Evolutionary conservation across 108 stramenopile genomes (phyloP).

Genomic region (Skeletonema grethae): DNA sequence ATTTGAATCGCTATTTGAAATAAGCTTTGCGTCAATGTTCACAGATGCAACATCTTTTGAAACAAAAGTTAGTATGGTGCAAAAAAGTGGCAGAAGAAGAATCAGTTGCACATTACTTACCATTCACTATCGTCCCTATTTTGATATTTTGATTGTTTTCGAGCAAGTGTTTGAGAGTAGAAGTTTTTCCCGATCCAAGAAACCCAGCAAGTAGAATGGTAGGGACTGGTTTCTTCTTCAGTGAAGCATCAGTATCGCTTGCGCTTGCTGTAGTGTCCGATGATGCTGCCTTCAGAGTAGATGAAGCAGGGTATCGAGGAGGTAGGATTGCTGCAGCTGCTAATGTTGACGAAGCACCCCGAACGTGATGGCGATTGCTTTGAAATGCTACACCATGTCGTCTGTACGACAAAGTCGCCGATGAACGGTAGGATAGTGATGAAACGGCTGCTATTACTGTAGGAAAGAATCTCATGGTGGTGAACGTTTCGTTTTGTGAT

Average conservation of each 20-base stretch:
- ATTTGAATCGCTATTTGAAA: conserved; percentile 37
- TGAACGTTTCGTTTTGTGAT: too few relatives aligned
- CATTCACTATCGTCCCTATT: conserved; percentile 96
- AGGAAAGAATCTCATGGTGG: conserved; percentile 5
- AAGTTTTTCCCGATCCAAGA: conserved; percentile 94
- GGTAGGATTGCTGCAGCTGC: not conserved
- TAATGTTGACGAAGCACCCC: not conserved
- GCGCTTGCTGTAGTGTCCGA: not conserved
- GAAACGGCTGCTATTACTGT: conserved; percentile 3
- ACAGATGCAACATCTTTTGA: conserved; percentile 93
- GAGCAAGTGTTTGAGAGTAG: conserved; percentile 86
- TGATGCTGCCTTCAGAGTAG: not conserved
- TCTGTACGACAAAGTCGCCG: not conserved
- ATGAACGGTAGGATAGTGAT: not conserved
- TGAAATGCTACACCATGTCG: not conserved
- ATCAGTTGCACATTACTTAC: not conserved
- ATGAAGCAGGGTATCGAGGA: not conserved
- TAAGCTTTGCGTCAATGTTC: conserved; percentile 97
- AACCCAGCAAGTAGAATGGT: conserved; percentile 94
- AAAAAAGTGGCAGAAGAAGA: not conserved
- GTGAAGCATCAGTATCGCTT: not conserved
- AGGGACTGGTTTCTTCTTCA: conserved; percentile 52
- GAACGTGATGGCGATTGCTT: not conserved
- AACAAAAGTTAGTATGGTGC: not conserved
- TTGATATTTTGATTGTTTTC: conserved; percentile 66